These are phyloP conservation scores for Colletotrichum brevisporum DNA, from an alignment of 2,329 filamentous ascomycete genomes.

Conservation along the genomic window DNA sequence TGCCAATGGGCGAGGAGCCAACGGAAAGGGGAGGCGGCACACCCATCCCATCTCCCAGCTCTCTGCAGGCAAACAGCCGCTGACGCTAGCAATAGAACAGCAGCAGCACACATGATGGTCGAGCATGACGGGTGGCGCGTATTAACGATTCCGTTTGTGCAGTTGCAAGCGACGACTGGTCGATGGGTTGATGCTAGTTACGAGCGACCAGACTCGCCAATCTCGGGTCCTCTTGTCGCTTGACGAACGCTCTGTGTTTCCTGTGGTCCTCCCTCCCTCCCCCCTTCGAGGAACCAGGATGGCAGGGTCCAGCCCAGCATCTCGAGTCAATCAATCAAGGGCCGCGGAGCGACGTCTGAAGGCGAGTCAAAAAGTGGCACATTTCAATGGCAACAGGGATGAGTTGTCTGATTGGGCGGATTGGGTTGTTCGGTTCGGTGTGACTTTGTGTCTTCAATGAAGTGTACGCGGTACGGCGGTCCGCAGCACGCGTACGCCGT, in stretches of 20 bases:
- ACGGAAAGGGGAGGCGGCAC: slow-evolving; percentile 1
- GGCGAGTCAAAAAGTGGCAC: slow-evolving; percentile 30
- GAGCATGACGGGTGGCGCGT: too few species aligned
- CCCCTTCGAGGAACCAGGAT: slow-evolving; percentile 4
- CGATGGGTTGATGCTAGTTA: neutral
- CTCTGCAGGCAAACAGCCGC: slow-evolving; percentile 13
- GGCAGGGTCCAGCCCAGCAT: slow-evolving; percentile 15
- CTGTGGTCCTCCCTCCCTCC: neutral
- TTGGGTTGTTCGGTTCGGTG: slow-evolving; percentile 33
- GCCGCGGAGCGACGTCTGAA: slow-evolving; percentile 23
- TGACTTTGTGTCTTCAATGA: slow-evolving; percentile 8
- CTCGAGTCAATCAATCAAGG: slow-evolving; percentile 37
- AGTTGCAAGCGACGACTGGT: neutral
- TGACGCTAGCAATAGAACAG: slow-evolving; percentile 15
- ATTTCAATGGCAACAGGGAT: slow-evolving; percentile 30
- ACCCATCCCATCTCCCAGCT: neutral
- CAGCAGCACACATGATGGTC: slow-evolving; percentile 5
- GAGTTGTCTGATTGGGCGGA: slow-evolving; percentile 29
- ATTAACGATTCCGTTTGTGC: neutral
- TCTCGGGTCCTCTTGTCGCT: slow-evolving; percentile 21
- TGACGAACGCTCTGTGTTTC: slow-evolving; percentile 25
- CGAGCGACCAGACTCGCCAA: slow-evolving; percentile 11
- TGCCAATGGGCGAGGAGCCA: neutral
- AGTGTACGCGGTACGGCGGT: slow-evolving; percentile 14
- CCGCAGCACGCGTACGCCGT: neutral